Percentiles rank a stretch among this genome's conserved stretches.
phyloP scores from a whole-genome alignment of 2,329 filamentous ascomycete species.

The Microsporum canis region DNA sequence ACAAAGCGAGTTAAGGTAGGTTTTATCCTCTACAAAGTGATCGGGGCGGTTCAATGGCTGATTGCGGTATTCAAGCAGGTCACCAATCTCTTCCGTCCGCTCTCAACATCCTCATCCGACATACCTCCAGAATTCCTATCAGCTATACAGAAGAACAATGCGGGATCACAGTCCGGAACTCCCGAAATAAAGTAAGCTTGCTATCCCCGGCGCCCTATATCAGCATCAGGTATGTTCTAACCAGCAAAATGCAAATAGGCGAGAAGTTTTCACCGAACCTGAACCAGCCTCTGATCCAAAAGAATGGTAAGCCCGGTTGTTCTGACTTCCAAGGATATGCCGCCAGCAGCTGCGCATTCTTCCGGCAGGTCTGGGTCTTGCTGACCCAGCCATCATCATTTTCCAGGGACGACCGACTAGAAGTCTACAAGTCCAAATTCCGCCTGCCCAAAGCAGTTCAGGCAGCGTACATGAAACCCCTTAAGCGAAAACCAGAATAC shows the following conservation, averaged over 20 bases:
- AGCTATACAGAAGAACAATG: not conserved
- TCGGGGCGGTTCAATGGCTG: not conserved
- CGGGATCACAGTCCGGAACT: not conserved
- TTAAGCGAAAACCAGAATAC: conserved; percentile 61
- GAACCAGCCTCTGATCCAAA: not conserved
- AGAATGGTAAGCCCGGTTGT: not conserved
- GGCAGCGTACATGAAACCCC: conserved; percentile 72
- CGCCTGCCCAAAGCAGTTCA: conserved; percentile 70
- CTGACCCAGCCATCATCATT: not conserved
- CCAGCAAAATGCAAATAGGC: not conserved
- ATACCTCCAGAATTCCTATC: not conserved
- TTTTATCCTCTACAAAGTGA: not conserved
- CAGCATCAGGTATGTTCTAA: not conserved
- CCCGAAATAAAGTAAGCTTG: conserved; percentile 1
- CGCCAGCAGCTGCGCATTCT: not conserved
- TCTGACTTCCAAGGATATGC: not conserved
- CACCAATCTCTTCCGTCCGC: not conserved
- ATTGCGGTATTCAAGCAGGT: not conserved
- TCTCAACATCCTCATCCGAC: not conserved
- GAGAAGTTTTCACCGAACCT: not conserved
- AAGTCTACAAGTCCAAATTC: conserved; percentile 25
- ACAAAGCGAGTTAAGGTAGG: conserved; percentile 13
- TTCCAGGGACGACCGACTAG: conserved; percentile 28
- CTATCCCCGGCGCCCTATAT: not conserved
- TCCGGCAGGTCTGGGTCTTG: not conserved